These are phyloP conservation scores for Penicillium sp. DNA, from an alignment of 2,329 filamentous ascomycete genomes.

Conservation along the genomic window DNA sequence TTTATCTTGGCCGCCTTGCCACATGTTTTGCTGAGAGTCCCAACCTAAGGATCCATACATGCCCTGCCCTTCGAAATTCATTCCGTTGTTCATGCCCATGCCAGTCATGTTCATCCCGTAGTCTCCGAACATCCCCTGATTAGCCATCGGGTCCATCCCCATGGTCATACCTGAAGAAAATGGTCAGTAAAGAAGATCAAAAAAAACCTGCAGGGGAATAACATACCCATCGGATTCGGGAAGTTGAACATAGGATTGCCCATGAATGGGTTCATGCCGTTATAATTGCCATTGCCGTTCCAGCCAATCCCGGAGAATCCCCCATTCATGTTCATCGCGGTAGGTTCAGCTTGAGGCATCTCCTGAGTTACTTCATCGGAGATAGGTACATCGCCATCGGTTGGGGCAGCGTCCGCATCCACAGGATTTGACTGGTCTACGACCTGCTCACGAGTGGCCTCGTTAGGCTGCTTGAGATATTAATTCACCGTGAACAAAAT, in stretches of 20 bases:
- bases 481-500: neutral
- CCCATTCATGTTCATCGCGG: constrained; percentile 46
- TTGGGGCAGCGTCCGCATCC: constrained; percentile 11
- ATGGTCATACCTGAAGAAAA: constrained; percentile 69
- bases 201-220: neutral
- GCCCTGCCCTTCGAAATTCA: constrained; percentile 58
- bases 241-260: constrained; percentile 55
- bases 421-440: constrained; percentile 7
- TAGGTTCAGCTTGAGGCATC: neutral
- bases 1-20: constrained; percentile 86
- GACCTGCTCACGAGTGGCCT: constrained; percentile 9
- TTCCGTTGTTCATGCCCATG: constrained; percentile 78
- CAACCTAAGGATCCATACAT: constrained; percentile 69
- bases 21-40: constrained; percentile 72
- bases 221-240: constrained; percentile 88
- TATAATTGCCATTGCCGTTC: constrained; percentile 64
- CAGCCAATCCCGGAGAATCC: constrained; percentile 62
- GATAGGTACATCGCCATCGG: constrained; percentile 11
- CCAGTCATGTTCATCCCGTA: constrained; percentile 79
- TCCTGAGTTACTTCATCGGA: constrained; percentile 3
- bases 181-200: constrained; percentile 21
- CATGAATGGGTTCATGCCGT: constrained; percentile 69
- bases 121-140: constrained; percentile 51
- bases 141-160: constrained; percentile 68
- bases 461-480: neutral